Conservation (phyloP, 768 basidiomycete species). For the Rhodotorula graminis region DNA sequence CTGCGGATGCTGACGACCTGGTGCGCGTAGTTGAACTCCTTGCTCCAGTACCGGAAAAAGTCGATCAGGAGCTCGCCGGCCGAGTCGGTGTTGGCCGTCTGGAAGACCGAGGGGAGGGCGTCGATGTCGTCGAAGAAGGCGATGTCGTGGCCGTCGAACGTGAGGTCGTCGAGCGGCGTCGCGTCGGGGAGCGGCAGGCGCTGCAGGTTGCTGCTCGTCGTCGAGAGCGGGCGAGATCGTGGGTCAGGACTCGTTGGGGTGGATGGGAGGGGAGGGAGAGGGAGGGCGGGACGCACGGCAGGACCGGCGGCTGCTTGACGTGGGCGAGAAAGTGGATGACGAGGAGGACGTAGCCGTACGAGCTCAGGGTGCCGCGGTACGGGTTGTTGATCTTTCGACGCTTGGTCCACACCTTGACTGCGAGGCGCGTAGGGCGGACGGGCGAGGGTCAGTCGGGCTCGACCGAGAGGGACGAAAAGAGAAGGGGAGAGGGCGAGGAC, state of each 20-base stretch:
- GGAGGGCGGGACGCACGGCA: constrained; percentile 54
- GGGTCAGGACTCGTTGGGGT: too few species aligned
- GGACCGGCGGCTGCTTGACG: constrained; percentile 92
- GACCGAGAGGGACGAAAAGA: too few species aligned
- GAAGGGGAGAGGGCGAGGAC: constrained; percentile 47
- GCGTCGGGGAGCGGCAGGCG: constrained; percentile 36
- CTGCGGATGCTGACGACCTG: constrained; percentile 81
- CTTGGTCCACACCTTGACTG: constrained; percentile 99
- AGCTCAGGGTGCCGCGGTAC: constrained; percentile 91
- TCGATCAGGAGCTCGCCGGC: constrained; percentile 96
- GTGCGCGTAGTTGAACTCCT: constrained; percentile 85
- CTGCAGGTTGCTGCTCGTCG: constrained; percentile 33
- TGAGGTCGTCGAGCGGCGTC: constrained; percentile 64
- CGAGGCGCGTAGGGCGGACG: not conserved
- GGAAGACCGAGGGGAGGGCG: constrained; percentile 82
- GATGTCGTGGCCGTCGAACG: constrained; percentile 56
- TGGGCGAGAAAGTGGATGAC: constrained; percentile 97
- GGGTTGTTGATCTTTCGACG: constrained; percentile 98
- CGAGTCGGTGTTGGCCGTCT: constrained; percentile 83
- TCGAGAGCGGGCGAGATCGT: not conserved
- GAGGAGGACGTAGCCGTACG: constrained; percentile 94
- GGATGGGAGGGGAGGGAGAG: not conserved
- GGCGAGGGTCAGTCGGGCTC: too few species aligned
- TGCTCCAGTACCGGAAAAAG: constrained; percentile 93
- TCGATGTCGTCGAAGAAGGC: constrained; percentile 99